A percentile compares a stretch with the other conserved stretches of the same genome.
phyloP scores from a whole-genome alignment of 352 stramenopile species.

The Phytopythium cucurbitacearum region DNA sequence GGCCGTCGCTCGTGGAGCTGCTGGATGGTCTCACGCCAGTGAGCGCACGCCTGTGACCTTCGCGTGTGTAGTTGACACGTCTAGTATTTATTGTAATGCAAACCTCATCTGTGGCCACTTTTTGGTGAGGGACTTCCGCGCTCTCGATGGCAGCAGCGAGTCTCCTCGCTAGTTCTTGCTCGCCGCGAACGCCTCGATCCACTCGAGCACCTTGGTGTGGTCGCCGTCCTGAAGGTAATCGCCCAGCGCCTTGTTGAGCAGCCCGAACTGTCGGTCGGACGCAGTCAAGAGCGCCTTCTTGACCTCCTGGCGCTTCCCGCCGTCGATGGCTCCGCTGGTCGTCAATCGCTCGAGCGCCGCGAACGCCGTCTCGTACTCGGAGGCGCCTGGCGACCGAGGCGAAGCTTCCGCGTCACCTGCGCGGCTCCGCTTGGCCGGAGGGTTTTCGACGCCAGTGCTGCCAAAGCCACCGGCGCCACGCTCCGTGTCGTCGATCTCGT shows the following conservation, averaged over 20 bases:
- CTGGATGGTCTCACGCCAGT: slow-evolving; percentile 30
- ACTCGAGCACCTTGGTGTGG: slow-evolving; percentile 52
- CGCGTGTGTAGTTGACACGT: not conserved
- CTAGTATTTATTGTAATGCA: slow-evolving; percentile 30
- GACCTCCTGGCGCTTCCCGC: slow-evolving; percentile 39
- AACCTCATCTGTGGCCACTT: not conserved
- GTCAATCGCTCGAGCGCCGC: slow-evolving; percentile 45
- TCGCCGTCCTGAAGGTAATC: slow-evolving; percentile 38
- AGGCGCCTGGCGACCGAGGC: slow-evolving; percentile 2
- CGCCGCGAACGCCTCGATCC: slow-evolving; percentile 58
- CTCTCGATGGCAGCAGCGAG: not conserved
- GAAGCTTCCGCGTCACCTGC: slow-evolving; percentile 5
- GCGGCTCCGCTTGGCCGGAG: slow-evolving; percentile 45
- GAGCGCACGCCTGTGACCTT: slow-evolving; percentile 37
- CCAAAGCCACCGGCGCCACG: slow-evolving; percentile 96
- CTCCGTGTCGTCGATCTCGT: slow-evolving; percentile 94
- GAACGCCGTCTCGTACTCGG: slow-evolving; percentile 23
- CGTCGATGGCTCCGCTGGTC: slow-evolving; percentile 39
- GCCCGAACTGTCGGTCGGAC: slow-evolving; percentile 43
- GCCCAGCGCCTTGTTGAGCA: slow-evolving; percentile 47
- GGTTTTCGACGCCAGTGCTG: slow-evolving; percentile 87
- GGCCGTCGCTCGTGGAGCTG: slow-evolving; percentile 37
- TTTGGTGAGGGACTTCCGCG: slow-evolving; percentile 6
- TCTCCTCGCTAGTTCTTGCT: slow-evolving; percentile 9
- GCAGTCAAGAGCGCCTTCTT: slow-evolving; percentile 57